phyloP scores from a whole-genome alignment of 768 basidiomycete genomes.

The Tephrocybe sp. region DNA sequence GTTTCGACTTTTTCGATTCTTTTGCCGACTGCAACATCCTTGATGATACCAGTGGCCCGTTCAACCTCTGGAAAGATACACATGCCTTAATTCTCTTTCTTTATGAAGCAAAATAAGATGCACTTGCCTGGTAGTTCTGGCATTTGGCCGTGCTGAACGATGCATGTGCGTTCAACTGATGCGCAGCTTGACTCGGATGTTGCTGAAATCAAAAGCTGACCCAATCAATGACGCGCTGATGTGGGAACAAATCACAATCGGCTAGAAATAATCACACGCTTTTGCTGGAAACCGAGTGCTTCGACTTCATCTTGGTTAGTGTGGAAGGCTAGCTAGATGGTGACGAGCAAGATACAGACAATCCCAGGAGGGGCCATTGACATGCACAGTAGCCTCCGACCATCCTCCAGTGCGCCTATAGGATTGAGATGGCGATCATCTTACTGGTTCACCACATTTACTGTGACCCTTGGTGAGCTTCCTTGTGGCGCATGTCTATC shows the following conservation, averaged over 20 bases:
- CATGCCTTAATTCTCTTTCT: background rate
- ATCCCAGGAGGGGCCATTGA: no score
- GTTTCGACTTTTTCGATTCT: conserved; percentile 57
- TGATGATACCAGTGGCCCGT: conserved; percentile 58
- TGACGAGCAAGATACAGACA: no score
- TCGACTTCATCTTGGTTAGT: no score
- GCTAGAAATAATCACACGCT: no score
- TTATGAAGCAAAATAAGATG: background rate
- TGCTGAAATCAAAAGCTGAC: no score
- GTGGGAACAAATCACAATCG: no score
- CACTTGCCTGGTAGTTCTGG: conserved; percentile 56
- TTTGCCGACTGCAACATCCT: conserved; percentile 50
- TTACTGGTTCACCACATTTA: conserved; percentile 52
- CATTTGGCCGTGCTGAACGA: conserved; percentile 28
- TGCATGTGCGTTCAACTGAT: no score
- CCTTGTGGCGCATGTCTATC: background rate
- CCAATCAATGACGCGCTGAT: no score
- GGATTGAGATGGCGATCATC: conserved; percentile 61
- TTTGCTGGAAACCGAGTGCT: no score
- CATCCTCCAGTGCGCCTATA: conserved; percentile 28
- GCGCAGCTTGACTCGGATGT: no score
- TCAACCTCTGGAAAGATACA: conserved; percentile 60
- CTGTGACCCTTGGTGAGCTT: conserved; percentile 51
- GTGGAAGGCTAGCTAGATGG: background rate
- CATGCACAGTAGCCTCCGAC: no score